Evolutionary conservation across 2,329 filamentous ascomycete genomes (phyloP).

Genomic region (Dactylella cylindrospora): DNA sequence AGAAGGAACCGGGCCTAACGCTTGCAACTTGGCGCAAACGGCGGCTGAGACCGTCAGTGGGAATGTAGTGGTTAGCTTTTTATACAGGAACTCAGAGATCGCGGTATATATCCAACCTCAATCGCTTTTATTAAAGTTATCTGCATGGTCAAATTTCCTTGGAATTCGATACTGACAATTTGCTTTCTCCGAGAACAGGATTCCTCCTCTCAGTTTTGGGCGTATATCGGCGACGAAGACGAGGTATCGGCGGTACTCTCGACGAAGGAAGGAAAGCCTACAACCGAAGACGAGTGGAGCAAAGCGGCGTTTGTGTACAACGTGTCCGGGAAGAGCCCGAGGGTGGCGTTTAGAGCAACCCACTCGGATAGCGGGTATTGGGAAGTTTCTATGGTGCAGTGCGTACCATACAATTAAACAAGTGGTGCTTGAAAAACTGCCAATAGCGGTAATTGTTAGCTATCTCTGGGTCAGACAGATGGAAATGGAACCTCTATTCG

Average conservation of each 20-base stretch:
- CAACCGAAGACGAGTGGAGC: constrained; percentile 15
- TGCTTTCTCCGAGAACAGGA: too few species aligned
- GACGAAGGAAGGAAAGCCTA: constrained; percentile 27
- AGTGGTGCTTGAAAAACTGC: too few species aligned
- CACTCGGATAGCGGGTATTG: constrained; percentile 21
- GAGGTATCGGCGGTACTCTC: constrained; percentile 9
- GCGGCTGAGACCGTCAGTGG: constrained; percentile 8
- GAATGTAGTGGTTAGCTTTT: constrained; percentile 35
- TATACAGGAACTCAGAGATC: constrained; percentile 17
- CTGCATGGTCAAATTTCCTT: too few species aligned
- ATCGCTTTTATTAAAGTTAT: too few species aligned
- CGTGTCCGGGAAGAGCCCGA: constrained; percentile 21
- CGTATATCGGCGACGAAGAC: constrained; percentile 37
- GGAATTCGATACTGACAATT: too few species aligned
- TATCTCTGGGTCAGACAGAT: too few species aligned
- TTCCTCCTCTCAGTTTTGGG: constrained; percentile 32
- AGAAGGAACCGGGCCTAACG: not conserved
- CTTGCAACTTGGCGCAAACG: constrained; percentile 20
- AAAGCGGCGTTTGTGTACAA: constrained; percentile 35
- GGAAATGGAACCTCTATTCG: too few species aligned
- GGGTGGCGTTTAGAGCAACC: constrained; percentile 19
- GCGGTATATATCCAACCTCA: constrained; percentile 3
- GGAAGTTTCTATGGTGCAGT: constrained; percentile 26
- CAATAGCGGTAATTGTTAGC: too few species aligned
- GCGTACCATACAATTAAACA: too few species aligned